phyloP scores from a whole-genome alignment of 2,329 filamentous ascomycete species.

The Alternaria novae-zelandiae region DNA sequence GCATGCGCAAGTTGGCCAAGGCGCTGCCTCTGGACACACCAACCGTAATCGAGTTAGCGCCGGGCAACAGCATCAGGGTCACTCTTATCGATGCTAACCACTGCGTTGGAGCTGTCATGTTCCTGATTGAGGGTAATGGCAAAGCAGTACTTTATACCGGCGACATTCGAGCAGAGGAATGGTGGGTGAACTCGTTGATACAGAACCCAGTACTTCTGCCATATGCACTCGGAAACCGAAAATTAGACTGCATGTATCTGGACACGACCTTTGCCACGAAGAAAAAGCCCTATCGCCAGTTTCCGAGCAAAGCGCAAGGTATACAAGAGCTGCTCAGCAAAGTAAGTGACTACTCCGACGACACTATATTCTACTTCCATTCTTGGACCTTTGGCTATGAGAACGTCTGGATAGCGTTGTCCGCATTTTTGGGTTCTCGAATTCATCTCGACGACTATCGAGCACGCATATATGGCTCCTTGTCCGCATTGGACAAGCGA shows the following conservation, averaged over 20 bases:
- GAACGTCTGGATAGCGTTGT: conserved; percentile 85
- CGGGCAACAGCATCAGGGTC: conserved; percentile 72
- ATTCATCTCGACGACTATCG: conserved; percentile 88
- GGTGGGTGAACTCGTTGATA: conserved; percentile 78
- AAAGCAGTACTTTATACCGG: conserved; percentile 86
- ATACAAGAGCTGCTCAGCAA: conserved; percentile 75
- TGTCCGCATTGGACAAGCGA: conserved; percentile 44
- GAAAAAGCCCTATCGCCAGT: conserved; percentile 56
- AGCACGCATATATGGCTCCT: conserved; percentile 71
- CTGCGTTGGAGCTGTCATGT: conserved; percentile 90
- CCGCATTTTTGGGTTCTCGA: conserved; percentile 70
- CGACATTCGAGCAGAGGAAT: conserved; percentile 83
- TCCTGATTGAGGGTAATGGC: conserved; percentile 76
- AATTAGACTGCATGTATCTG: conserved; percentile 82
- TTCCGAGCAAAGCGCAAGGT: conserved; percentile 74
- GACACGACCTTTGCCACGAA: conserved; percentile 79
- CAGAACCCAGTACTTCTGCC: conserved; percentile 77
- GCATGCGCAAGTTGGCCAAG: conserved; percentile 75
- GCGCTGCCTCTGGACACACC: conserved; percentile 83
- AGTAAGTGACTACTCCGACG: conserved; percentile 69
- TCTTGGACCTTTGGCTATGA: conserved; percentile 95
- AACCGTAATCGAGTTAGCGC: conserved; percentile 74
- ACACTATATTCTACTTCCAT: conserved; percentile 83
- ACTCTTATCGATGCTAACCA: conserved; percentile 93
- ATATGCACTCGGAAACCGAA: conserved; percentile 61